A percentile compares a stretch with the other conserved stretches of the same genome.
These are phyloP conservation scores for Schizochytrium sp. DNA, from an alignment of 108 stramenopile genomes.

Conservation along the genomic window DNA sequence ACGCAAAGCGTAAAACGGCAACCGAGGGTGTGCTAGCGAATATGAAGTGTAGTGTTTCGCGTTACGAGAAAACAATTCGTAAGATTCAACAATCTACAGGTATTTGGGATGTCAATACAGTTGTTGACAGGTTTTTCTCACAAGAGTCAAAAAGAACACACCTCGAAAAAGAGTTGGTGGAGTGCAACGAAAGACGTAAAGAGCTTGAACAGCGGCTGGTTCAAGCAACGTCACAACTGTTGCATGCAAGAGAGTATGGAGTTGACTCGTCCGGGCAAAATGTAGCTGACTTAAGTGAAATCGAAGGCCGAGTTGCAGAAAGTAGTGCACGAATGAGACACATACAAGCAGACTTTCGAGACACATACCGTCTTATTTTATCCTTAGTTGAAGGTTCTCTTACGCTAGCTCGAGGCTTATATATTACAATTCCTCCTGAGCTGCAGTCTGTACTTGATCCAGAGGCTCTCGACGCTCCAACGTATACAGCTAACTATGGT, in stretches of 20 bases:
- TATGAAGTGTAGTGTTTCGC: background rate
- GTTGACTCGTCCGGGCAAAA: conserved; percentile 16
- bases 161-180: background rate
- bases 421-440: background rate
- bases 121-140: conserved; percentile 41
- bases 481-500: background rate
- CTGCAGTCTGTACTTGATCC: background rate
- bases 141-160: conserved; percentile 44
- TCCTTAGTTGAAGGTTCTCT: background rate
- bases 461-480: background rate
- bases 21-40: background rate
- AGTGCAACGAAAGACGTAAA: background rate
- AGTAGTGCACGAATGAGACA: background rate
- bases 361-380: conserved; percentile 4
- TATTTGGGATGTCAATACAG: conserved; percentile 37
- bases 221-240: conserved; percentile 14
- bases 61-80: conserved; percentile 16
- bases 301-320: conserved; percentile 11
- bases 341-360: background rate
- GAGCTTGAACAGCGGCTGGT: conserved; percentile 16
- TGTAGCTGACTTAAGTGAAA: background rate
- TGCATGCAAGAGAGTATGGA: conserved; percentile 49
- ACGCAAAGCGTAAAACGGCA: background rate
- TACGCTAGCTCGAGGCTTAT: conserved; percentile 1
- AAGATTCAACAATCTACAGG: conserved; percentile 36